These are phyloP conservation scores for Alternaria sp. DNA, from an alignment of 2,329 filamentous ascomycete genomes.

Conservation along the genomic window DNA sequence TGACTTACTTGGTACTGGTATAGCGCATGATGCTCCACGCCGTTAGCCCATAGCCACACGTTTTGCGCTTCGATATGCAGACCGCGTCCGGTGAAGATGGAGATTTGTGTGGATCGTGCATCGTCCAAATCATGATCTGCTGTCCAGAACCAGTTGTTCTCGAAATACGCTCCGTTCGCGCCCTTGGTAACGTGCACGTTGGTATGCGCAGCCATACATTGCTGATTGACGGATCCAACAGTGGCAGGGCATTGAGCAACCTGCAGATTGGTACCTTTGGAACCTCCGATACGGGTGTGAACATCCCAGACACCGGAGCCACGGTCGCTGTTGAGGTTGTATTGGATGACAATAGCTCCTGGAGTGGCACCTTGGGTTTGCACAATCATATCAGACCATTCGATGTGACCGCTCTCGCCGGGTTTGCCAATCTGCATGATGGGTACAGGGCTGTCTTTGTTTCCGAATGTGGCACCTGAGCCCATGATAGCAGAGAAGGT, in stretches of 20 bases:
- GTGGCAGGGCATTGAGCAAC: constrained; percentile 80
- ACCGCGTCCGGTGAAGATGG: constrained; percentile 87
- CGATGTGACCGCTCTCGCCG: constrained; percentile 72
- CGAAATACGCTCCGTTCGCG: constrained; percentile 74
- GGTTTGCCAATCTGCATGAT: constrained; percentile 72
- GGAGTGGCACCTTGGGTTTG: constrained; percentile 73
- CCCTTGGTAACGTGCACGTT: constrained; percentile 60
- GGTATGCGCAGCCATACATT: constrained; percentile 76
- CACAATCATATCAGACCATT: constrained; percentile 78
- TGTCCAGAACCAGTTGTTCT: constrained; percentile 92
- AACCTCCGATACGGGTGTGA: constrained; percentile 85
- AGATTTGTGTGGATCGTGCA: constrained; percentile 75
- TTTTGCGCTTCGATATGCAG: constrained; percentile 71
- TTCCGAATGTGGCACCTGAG: constrained; percentile 63
- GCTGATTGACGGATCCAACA: constrained; percentile 56
- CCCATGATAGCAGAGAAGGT: constrained; percentile 88
- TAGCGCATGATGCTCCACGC: constrained; percentile 67
- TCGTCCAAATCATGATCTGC: constrained; percentile 91
- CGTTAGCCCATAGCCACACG: constrained; percentile 70
- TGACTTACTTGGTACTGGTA: constrained; percentile 77
- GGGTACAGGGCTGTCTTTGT: constrained; percentile 66
- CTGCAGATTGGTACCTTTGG: constrained; percentile 80
- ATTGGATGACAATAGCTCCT: constrained; percentile 77
- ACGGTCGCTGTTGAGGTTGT: constrained; percentile 66
- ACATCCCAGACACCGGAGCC: constrained; percentile 83